Percentiles rank a stretch among this genome's conserved stretches.
Evolutionary conservation across 306 rosid species (phyloP).

Genomic region (Quercus ilex): DNA sequence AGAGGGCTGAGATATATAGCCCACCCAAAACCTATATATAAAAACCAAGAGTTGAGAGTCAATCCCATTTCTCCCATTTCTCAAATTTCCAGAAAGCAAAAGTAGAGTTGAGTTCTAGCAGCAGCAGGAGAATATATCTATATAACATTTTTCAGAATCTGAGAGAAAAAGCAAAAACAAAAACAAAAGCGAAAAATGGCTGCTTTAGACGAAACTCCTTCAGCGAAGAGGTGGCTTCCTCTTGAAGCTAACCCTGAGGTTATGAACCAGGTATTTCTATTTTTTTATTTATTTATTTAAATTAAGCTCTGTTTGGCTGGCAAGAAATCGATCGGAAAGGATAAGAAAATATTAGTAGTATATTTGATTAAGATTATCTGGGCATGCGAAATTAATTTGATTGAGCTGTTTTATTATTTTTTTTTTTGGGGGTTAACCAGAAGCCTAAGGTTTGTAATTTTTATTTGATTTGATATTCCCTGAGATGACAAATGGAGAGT

Average conservation of each 20-base stretch:
- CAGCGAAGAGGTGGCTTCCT: slow-evolving; percentile 94
- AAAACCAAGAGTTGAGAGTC: not conserved
- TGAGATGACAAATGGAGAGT: not conserved
- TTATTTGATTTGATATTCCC: not conserved
- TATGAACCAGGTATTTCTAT: slow-evolving; percentile 73
- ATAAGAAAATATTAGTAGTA: not conserved
- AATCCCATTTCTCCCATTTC: not conserved
- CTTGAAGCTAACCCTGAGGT: slow-evolving; percentile 99
- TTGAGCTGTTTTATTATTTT: not conserved
- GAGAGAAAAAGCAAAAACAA: not conserved
- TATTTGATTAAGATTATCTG: not conserved
- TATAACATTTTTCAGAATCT: too few species aligned
- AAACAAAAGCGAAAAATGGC: slow-evolving; percentile 41
- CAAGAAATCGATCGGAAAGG: not conserved
- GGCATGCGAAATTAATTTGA: not conserved
- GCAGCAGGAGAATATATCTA: too few species aligned
- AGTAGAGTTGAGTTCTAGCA: too few species aligned
- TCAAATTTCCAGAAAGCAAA: not conserved
- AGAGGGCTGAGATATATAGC: not conserved
- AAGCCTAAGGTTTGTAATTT: not conserved
- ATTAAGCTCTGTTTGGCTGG: slow-evolving; percentile 9
- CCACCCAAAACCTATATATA: slow-evolving; percentile 32
- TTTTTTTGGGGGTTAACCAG: not conserved
- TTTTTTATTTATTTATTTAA: not conserved
- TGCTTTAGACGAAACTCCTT: slow-evolving; percentile 38